Evolutionary conservation across 2,329 filamentous ascomycete genomes (phyloP), one percentile per base, ranked within the genome.

Genomic region (Arthrobotrys entomopaga): DNA sequence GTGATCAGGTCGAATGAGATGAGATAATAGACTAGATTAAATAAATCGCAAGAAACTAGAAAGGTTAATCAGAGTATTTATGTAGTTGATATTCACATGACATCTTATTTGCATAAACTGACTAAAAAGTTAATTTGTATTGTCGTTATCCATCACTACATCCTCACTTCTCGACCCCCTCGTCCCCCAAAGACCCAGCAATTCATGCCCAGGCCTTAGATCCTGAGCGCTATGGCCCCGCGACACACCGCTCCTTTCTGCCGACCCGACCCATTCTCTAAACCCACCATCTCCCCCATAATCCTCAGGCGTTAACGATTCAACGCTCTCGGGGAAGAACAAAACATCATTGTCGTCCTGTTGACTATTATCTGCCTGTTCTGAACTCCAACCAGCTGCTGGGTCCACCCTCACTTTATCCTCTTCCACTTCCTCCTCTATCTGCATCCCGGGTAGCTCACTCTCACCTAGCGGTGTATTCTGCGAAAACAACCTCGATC

Each of bases 311-410:
- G 19, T 26, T 2, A 34, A 50, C 19, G 26, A 24, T 3, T 20
- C 46, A 22, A 52, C 16, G n/a, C 11, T n/a, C 40, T 57, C 46
- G 43, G 48, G 19, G 7, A 57, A 22, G n/a, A 49, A 10, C 3
- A 52, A 11, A 50, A 11, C n/a, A 22, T 22, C 34, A 26, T 43
- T 38, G 6, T 43, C 38, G 3, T 16, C 19, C 3, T 61, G 38
- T 29, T 56, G 56, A 40, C 65, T 69, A 46, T 56, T 60, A 56
- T 69, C 65, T 1, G 40, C 49, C 19, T 69, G 65, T n/a, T 69
- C 56, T 0, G 56, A 48, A 0, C 6, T 24, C 26, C 16, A 15
- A 26, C 10, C 20, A 11, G n/a, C n/a, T n/a, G n/a, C n/a, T n/a
- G 29, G 29, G 10, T 10, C 29, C 29, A 10, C 42, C 11, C 5